Conservation (phyloP, 2,329 filamentous ascomycete genomes). For the Phaeosphaeria sp. region DNA sequence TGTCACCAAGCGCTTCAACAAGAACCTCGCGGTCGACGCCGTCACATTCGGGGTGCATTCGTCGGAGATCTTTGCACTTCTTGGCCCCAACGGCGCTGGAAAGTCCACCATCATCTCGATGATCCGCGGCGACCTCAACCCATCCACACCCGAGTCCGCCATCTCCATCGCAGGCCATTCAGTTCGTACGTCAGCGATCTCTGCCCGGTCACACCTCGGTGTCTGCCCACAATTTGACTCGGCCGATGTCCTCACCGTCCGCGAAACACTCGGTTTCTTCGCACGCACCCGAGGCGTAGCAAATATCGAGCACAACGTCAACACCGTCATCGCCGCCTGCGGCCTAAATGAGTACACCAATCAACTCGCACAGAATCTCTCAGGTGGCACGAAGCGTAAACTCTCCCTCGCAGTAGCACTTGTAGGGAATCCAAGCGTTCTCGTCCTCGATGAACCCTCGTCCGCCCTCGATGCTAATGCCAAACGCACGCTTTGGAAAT, state of each 20-base stretch:
- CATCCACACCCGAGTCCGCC: slow-evolving; percentile 69
- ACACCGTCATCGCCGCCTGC: slow-evolving; percentile 75
- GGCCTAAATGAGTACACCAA: slow-evolving; percentile 72
- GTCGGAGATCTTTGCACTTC: slow-evolving; percentile 83
- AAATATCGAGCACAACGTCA: slow-evolving; percentile 77
- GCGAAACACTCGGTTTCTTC: slow-evolving; percentile 85
- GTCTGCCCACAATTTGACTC: slow-evolving; percentile 80
- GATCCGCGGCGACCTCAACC: slow-evolving; percentile 81
- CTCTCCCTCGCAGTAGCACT: slow-evolving; percentile 86
- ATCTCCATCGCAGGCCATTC: slow-evolving; percentile 75
- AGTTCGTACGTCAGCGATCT: slow-evolving; percentile 69
- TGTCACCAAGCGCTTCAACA: slow-evolving; percentile 76
- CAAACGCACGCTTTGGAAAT: slow-evolving; percentile 88
- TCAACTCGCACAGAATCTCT: slow-evolving; percentile 78
- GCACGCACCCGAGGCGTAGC: slow-evolving; percentile 79
- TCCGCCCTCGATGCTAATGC: slow-evolving; percentile 85
- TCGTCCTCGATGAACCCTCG: slow-evolving; percentile 87
- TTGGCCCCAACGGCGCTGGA: slow-evolving; percentile 89
- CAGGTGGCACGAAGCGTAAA: slow-evolving; percentile 89
- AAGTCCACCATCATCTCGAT: slow-evolving; percentile 89
- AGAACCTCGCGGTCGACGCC: slow-evolving; percentile 72
- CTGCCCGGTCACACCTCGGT: slow-evolving; percentile 75
- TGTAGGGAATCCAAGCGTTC: slow-evolving; percentile 88
- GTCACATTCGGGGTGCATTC: slow-evolving; percentile 79
- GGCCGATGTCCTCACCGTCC: slow-evolving; percentile 85